Evolutionary conservation across 345 rosid genomes (phyloP), one percentile per base, ranked within the genome.

Genomic region (Brassica carinata): DNA sequence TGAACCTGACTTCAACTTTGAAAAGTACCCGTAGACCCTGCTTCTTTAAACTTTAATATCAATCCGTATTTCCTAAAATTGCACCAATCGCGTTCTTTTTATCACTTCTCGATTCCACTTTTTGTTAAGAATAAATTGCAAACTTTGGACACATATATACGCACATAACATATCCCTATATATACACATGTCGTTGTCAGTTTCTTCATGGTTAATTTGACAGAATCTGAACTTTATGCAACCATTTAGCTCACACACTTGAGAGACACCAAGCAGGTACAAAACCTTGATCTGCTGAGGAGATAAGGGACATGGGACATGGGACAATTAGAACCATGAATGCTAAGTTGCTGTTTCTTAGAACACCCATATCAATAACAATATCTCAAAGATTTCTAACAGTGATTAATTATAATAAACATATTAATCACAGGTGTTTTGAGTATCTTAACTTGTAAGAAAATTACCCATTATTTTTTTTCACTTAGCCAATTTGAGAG

Each of bases 31-130:
- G n/a, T 15, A 13, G 59, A 26, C 61, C 15, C 13, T 67, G 71
- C 6, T 36, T 58, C 67, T 38, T 58, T 15, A 15, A 57, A 76
- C 40, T 38, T 67, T 76, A 9, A 53, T 7, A 26, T n/a, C 64
- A 55, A 75, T 53, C 55, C 26, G 0, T 76, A 55, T 55, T 76
- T 67, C 55, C 72, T 23, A 23, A 67, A 67, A 36, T 26, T 67
- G 40, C 67, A 36, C 67, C 67, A 55, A 55, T 67, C 29, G 4
- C 17, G 7, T 55, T 59, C 67, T 59, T 72, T 62, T 61, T 62
- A 62, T 73, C 77, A 14, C 77, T 26, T 62, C 40, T n/a, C 38
- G 69, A 26, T 62, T 62, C 77, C 14, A 3, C 77, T 73, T 62
- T 33, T 27, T 62, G 59, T 40, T 14, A 23, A 38, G 59, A 62